Conservation (phyloP, 2,329 filamentous ascomycete genomes). For the Diplodia corticola region DNA sequence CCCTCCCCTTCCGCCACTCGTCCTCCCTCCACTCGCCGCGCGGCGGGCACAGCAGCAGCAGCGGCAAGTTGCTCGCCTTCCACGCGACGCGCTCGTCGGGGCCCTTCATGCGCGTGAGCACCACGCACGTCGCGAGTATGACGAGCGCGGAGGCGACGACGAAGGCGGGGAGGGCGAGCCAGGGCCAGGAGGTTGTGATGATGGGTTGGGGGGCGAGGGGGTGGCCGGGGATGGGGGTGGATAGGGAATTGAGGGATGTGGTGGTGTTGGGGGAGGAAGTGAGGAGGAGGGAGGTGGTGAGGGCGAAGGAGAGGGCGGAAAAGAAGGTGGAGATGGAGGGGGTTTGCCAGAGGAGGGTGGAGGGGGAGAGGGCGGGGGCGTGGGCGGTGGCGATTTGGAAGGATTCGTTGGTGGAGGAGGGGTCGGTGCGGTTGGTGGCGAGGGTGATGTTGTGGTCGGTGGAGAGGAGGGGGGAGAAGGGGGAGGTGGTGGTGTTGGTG, state of each 20-base stretch:
- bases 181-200: neutral
- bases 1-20: neutral
- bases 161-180: constrained; percentile 8
- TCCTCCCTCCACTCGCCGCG: neutral
- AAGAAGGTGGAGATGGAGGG: too few relatives aligned
- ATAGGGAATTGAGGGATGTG: too few relatives aligned
- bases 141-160: neutral
- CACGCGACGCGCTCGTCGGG: neutral
- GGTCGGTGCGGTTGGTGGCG: neutral
- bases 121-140: neutral
- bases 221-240: neutral
- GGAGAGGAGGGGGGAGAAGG: neutral
- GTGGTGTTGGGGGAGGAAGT: neutral
- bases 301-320: neutral
- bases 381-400: neutral
- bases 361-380: neutral
- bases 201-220: neutral
- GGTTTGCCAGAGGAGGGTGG: neutral
- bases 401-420: neutral
- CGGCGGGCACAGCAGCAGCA: neutral
- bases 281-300: neutral
- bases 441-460: neutral
- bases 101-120: neutral
- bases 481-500: neutral
- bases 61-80: neutral